Evolutionary conservation across 2,329 filamentous ascomycete species (phyloP), one percentile per base, ranked within the genome.

Genomic region (Balansia obtecta): DNA sequence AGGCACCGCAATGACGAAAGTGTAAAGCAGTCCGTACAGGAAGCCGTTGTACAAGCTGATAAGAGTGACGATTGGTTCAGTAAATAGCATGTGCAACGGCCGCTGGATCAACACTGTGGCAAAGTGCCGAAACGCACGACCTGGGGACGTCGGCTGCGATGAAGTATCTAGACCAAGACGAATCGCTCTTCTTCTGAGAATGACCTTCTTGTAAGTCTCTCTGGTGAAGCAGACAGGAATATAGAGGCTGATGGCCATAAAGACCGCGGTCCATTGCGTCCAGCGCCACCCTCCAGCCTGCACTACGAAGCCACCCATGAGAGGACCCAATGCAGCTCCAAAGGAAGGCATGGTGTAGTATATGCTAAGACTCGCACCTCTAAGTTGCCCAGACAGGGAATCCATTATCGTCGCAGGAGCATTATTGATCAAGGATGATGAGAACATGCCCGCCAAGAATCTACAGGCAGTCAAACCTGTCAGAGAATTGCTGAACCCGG

Each of bases 401-500:
- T 83, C 80, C 11, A 79, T 77, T 53, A 82, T 77, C 9, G 81
- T 76, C 49, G 79, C 80, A 2, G 78, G 77, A 2, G 76, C 74
- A 58, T 83, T 83, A 33, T 79, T 82, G 55, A 83, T 66, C 2
- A 79, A 76, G 8, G 77, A 79, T 1, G 77, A 77, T 10, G 79
- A 80, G 58, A 82, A 83, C 7, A 76, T 65, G 38, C 80, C 79
- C 6, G 77, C 77, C 49, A 86, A 78, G 68, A 86, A 86, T 38
- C 86, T 79, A 60, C 82, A 86, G 15, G 85, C 81, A 6, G 88
- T 70, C 2, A 93, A 74, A 0, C 84, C 88, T 13, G 67, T 74
- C 22, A 88, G 83, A 55, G 88, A 88, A 56, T 80, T 71, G 6
- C 85, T 72, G 0, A 90, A 58, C 2, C 55, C 77, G 2, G 85